Conservation (phyloP, 176 grass and related monocot species). For the Typha latifolia region DNA sequence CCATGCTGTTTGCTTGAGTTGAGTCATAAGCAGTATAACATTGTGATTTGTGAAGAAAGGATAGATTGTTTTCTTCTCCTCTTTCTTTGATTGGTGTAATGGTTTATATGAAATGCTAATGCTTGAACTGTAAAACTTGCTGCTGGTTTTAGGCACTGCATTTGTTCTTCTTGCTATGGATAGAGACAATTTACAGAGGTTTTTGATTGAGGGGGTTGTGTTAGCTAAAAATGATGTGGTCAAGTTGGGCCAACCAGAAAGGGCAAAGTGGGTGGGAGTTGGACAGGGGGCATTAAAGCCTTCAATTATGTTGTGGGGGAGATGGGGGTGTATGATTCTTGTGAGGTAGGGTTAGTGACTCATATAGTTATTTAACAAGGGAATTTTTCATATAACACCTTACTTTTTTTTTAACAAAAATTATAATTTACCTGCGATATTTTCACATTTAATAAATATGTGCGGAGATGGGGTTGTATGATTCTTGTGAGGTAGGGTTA, state of each 20-base stretch:
- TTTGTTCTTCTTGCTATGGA: not conserved
- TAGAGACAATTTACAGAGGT: not conserved
- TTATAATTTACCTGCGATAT: too few relatives aligned
- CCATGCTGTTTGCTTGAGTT: constrained; percentile 7
- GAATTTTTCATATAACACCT: too few relatives aligned
- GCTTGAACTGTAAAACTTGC: not conserved
- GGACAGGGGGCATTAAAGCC: constrained; percentile 31
- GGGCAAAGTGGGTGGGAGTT: constrained; percentile 31
- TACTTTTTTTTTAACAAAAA: too few relatives aligned
- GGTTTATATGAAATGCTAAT: not conserved
- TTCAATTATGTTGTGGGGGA: constrained; percentile 23
- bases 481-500: too few relatives aligned
- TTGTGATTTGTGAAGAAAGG: constrained; percentile 4
- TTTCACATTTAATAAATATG: too few relatives aligned
- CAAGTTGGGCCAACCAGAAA: constrained; percentile 13
- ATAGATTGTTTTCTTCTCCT: not conserved
- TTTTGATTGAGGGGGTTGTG: not conserved
- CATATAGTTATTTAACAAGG: constrained; percentile 14
- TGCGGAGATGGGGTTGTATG: too few relatives aligned
- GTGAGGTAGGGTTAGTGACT: constrained; percentile 12
- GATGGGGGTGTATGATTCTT: constrained; percentile 20
- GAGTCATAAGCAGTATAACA: constrained; percentile 4
- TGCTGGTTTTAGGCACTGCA: not conserved
- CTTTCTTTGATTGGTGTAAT: not conserved
- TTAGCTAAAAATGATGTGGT: not conserved